Percentiles rank a stretch among this genome's conserved stretches.
Evolutionary conservation across 352 stramenopile genomes (phyloP).

Genomic region (Phytophthora quininea): DNA sequence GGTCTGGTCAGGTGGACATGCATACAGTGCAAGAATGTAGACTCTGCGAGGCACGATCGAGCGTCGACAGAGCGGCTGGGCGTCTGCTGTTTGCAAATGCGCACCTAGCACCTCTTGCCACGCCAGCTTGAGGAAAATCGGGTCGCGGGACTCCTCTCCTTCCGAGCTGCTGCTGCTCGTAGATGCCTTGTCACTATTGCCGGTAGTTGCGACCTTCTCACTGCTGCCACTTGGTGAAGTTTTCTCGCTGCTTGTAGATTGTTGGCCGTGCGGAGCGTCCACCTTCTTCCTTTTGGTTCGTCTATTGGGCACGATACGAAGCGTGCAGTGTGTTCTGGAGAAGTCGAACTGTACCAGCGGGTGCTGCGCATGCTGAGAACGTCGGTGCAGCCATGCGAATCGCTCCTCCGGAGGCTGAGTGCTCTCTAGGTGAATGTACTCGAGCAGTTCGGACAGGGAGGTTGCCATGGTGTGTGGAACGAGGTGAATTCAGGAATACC

Average conservation of each 20-base stretch:
- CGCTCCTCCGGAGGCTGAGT: slow-evolving; percentile 21
- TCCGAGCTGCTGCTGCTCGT: slow-evolving; percentile 19
- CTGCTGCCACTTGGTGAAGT: slow-evolving; percentile 13
- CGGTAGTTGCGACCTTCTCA: background rate
- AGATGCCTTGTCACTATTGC: background rate
- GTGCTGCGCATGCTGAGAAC: slow-evolving; percentile 24
- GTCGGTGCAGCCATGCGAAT: slow-evolving; percentile 25
- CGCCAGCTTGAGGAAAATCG: slow-evolving; percentile 25
- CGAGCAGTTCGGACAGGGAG: slow-evolving; percentile 22
- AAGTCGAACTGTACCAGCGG: slow-evolving; percentile 31
- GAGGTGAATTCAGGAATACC: slow-evolving; percentile 16
- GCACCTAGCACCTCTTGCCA: slow-evolving; percentile 60
- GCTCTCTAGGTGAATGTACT: slow-evolving; percentile 29
- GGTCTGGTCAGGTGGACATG: slow-evolving; percentile 37
- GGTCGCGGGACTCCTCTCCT: slow-evolving; percentile 12
- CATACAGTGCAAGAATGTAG: slow-evolving; percentile 52
- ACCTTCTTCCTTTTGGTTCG: background rate
- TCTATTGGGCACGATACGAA: slow-evolving; percentile 17
- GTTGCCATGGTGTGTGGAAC: background rate
- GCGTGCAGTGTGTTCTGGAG: slow-evolving; percentile 18
- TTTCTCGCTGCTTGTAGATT: slow-evolving; percentile 5
- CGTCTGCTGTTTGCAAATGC: slow-evolving; percentile 46
- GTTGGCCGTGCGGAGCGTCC: background rate
- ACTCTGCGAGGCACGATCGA: slow-evolving; percentile 24
- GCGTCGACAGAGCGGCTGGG: slow-evolving; percentile 36